Percentiles rank a stretch among this genome's conserved stretches.
These are phyloP conservation scores for Suillus discolor DNA, from an alignment of 768 basidiomycete genomes.

Conservation along the genomic window DNA sequence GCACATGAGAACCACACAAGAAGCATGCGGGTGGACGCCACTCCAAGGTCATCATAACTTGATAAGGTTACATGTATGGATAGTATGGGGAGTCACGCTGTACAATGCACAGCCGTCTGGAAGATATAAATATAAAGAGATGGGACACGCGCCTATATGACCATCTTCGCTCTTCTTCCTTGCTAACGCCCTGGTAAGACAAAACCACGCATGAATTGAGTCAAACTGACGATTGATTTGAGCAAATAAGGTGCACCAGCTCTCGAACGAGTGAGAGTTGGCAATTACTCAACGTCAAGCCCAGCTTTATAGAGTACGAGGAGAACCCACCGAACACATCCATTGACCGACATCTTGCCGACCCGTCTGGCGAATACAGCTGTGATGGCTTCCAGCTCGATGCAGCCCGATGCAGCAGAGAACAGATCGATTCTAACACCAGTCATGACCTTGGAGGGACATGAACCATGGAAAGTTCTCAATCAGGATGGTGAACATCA, in stretches of 20 bases:
- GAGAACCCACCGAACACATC: too few relatives aligned
- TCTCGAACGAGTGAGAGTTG: neutral
- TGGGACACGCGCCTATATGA: neutral
- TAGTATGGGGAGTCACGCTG: too few relatives aligned
- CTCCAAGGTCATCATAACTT: too few relatives aligned
- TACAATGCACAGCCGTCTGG: neutral
- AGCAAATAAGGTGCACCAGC: too few relatives aligned
- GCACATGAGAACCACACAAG: too few relatives aligned
- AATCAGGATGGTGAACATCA: fast-evolving
- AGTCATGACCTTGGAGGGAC: neutral
- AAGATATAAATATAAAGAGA: neutral
- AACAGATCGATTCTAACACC: neutral
- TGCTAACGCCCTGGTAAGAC: neutral
- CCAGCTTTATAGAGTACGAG: neutral
- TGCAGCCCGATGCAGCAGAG: neutral
- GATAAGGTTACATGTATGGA: too few relatives aligned
- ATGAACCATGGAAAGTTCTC: neutral
- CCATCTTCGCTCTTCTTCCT: neutral
- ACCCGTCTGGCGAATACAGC: neutral
- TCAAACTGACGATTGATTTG: neutral
- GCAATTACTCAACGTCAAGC: neutral
- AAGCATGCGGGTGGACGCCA: too few relatives aligned
- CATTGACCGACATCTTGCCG: neutral
- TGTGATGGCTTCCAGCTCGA: neutral
- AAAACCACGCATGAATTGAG: neutral